These are phyloP conservation scores for Populus pruinosa DNA, from an alignment of 345 rosid genomes.

Conservation along the genomic window DNA sequence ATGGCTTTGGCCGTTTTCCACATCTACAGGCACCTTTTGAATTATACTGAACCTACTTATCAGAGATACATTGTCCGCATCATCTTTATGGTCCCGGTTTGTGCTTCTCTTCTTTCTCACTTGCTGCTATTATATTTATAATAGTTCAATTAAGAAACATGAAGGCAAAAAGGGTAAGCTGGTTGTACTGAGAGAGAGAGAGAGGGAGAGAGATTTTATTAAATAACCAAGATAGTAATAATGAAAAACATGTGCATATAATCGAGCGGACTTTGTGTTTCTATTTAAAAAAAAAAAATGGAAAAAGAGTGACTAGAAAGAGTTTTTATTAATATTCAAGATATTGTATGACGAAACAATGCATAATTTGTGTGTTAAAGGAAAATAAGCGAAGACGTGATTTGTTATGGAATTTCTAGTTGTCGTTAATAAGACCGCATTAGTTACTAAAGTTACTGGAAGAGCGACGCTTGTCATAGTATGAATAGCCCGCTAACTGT, in stretches of 20 bases:
- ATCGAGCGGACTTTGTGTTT: background rate
- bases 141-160: background rate
- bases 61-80: conserved; percentile 96
- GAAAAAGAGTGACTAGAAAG: background rate
- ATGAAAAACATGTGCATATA: background rate
- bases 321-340: background rate
- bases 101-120: conserved; percentile 18
- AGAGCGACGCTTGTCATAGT: no score
- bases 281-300: background rate
- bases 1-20: conserved; percentile 67
- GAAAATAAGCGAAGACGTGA: no score
- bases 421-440: no score
- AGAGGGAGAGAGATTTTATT: background rate
- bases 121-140: background rate
- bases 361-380: no score
- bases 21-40: conserved; percentile 79
- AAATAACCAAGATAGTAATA: background rate
- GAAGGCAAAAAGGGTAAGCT: background rate
- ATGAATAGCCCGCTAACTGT: no score
- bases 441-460: no score
- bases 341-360: no score
- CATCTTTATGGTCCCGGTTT: conserved; percentile 93
- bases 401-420: no score
- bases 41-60: conserved; percentile 89
- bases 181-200: background rate